Percentiles rank a stretch among this genome's conserved stretches.
Conservation (phyloP, 1,284 basidiomycete genomes). For the Heimioporus punctisporus region DNA sequence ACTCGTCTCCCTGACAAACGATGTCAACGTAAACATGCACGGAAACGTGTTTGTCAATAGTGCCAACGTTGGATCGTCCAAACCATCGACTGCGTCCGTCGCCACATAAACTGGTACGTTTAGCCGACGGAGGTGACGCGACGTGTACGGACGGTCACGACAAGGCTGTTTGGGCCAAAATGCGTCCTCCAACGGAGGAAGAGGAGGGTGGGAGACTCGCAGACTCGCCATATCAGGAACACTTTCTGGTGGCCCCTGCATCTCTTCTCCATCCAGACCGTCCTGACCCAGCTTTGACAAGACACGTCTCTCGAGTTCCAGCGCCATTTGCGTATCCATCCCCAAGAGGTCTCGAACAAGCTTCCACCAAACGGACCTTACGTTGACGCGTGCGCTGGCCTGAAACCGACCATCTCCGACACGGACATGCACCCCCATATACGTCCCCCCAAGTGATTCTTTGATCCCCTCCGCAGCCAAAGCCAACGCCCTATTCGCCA, state of each 20-base stretch:
- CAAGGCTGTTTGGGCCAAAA: constrained; percentile 36
- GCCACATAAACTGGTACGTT: constrained; percentile 73
- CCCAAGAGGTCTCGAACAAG: constrained; percentile 49
- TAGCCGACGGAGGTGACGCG: constrained; percentile 39
- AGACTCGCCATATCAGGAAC: constrained; percentile 21
- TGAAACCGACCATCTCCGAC: constrained; percentile 67
- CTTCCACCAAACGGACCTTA: constrained; percentile 57
- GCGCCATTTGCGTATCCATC: constrained; percentile 38
- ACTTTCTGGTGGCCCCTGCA: constrained; percentile 15
- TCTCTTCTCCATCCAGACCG: constrained; percentile 13
- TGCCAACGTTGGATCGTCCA: constrained; percentile 45
- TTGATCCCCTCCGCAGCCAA: constrained; percentile 43
- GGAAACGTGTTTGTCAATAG: constrained; percentile 64
- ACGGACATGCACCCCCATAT: constrained; percentile 67
- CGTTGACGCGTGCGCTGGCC: constrained; percentile 39
- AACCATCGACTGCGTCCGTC: constrained; percentile 59
- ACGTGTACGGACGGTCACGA: constrained; percentile 34
- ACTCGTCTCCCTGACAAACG: constrained; percentile 47
- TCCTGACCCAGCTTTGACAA: no score
- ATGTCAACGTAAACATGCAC: constrained; percentile 65
- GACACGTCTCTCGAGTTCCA: constrained; percentile 38
- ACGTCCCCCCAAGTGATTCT: constrained; percentile 48
- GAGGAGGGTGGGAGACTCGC: constrained; percentile 18
- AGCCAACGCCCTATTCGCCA: constrained; percentile 49
- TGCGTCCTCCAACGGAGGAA: constrained; percentile 15